Evolutionary conservation across 2,329 filamentous ascomycete genomes (phyloP).

Genomic region (Dothistroma pini): DNA sequence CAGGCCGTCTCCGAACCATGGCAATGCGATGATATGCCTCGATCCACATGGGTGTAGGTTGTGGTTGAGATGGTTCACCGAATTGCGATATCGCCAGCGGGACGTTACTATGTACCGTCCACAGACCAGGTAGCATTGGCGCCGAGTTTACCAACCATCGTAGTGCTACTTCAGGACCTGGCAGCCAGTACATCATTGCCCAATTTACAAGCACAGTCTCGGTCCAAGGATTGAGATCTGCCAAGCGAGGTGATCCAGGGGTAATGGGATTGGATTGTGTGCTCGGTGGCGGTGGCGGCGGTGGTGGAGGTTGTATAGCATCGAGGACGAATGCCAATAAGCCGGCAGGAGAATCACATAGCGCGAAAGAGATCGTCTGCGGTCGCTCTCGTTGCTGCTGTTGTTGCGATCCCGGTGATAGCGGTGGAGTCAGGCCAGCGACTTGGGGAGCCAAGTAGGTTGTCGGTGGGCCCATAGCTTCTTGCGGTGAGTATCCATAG

Average conservation of each 20-base stretch:
- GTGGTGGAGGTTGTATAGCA: slow-evolving; percentile 20
- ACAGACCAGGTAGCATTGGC: slow-evolving; percentile 23
- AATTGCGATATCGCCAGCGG: slow-evolving; percentile 44
- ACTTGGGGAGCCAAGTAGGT: not conserved
- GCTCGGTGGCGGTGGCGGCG: not conserved
- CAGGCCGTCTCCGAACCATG: slow-evolving; percentile 36
- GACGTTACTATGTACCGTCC: slow-evolving; percentile 29
- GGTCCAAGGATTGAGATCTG: slow-evolving; percentile 28
- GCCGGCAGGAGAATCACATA: slow-evolving; percentile 60
- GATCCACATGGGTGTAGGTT: slow-evolving; percentile 37
- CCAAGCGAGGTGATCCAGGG: not conserved
- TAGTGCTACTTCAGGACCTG: slow-evolving; percentile 59
- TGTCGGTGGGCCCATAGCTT: slow-evolving; percentile 1
- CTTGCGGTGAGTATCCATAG: slow-evolving; percentile 20
- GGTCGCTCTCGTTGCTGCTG: slow-evolving; percentile 35
- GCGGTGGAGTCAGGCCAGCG: slow-evolving; percentile 15
- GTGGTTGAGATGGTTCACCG: slow-evolving; percentile 15
- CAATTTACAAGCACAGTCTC: slow-evolving; percentile 56
- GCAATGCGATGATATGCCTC: slow-evolving; percentile 36
- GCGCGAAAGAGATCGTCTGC: slow-evolving; percentile 56
- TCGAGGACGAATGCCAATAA: slow-evolving; percentile 53
- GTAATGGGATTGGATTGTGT: not conserved
- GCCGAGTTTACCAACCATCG: slow-evolving; percentile 46
- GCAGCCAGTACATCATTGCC: slow-evolving; percentile 62
- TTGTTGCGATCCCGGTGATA: slow-evolving; percentile 15